Evolutionary conservation across 352 stramenopile species (phyloP).

Genomic region (Lagenidium giganteum): DNA sequence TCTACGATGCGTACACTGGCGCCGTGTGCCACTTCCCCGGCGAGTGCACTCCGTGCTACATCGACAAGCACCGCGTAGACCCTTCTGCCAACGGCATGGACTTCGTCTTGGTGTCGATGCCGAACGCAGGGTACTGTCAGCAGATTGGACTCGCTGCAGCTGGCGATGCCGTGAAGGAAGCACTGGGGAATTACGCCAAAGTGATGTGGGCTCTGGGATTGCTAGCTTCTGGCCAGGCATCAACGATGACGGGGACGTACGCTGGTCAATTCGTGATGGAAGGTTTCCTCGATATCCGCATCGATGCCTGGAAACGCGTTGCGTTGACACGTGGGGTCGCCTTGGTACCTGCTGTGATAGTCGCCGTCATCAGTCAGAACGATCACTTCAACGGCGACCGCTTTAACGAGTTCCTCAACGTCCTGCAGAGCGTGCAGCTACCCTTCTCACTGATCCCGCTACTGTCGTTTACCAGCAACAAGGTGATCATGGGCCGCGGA

Average conservation of each 20-base stretch:
- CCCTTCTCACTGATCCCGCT: slow-evolving; percentile 84
- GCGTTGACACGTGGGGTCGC: slow-evolving; percentile 84
- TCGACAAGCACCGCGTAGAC: slow-evolving; percentile 30
- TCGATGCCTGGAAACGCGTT: slow-evolving; percentile 79
- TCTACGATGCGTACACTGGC: slow-evolving; percentile 56
- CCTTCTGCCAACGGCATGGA: slow-evolving; percentile 4
- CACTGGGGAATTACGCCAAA: slow-evolving; percentile 53
- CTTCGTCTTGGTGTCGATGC: background rate
- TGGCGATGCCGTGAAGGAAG: slow-evolving; percentile 52
- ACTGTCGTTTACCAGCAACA: slow-evolving; percentile 59
- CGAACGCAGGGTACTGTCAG: slow-evolving; percentile 64
- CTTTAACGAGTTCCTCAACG: slow-evolving; percentile 83
- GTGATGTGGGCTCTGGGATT: slow-evolving; percentile 89
- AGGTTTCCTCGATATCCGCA: slow-evolving; percentile 85
- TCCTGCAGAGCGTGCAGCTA: slow-evolving; percentile 84
- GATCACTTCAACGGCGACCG: slow-evolving; percentile 45
- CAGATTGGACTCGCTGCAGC: slow-evolving; percentile 73
- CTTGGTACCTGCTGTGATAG: slow-evolving; percentile 67
- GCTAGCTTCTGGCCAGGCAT: slow-evolving; percentile 86
- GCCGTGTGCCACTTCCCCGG: slow-evolving; percentile 40
- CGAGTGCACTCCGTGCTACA: slow-evolving; percentile 40
- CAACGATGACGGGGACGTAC: slow-evolving; percentile 92
- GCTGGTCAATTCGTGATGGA: slow-evolving; percentile 94
- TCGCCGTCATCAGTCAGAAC: slow-evolving; percentile 62
- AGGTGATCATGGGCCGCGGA: slow-evolving; percentile 54